Base-by-base conservation (phyloP, 805 yeast species). In the Danielozyma ontarioensis region DNA sequence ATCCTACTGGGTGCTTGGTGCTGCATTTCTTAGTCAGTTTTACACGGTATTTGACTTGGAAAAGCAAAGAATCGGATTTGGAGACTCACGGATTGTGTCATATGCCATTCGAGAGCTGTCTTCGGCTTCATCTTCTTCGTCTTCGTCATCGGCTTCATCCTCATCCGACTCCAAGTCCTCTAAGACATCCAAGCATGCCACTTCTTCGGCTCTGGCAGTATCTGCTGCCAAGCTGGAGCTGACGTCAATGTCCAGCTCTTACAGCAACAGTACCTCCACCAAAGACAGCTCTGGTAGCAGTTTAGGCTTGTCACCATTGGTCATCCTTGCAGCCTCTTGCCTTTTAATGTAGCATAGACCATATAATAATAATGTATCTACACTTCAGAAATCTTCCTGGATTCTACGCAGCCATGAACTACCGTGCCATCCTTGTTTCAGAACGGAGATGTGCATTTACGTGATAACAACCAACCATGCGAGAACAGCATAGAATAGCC, bases 401-500 rank as follows among this genome's bases (percentile, higher is more conserved):
- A n/a, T n/a, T n/a, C n/a, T n/a, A n/a, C n/a, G n/a, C n/a, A n/a
- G n/a, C n/a, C n/a, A n/a, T n/a, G n/a, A n/a, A n/a, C n/a, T n/a
- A n/a, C n/a, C n/a, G n/a, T n/a, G n/a, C n/a, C n/a, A n/a, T n/a
- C n/a, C n/a, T n/a, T n/a, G n/a, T n/a, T n/a, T n/a, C n/a, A n/a
- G n/a, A n/a, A n/a, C n/a, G n/a, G n/a, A n/a, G n/a, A n/a, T n/a
- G n/a, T n/a, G n/a, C n/a, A 14, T 5, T 41, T 51, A 74, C 6
- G 81, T 73, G 23, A 81, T 74, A 12, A 80, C 77, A 39, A 78
- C 76, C 19, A 80, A 55, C 86, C 86, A 80, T 17, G 82, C 78
- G 30, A 80, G 53, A 4, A 76, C 71, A 4, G 76, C 67, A 50
- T 77, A 81, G 51, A 80, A 70, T 40, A 81, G 61, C 3, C 72